Conservation (phyloP, 2,329 filamentous ascomycete species). For the Alternaria brassicicola region DNA sequence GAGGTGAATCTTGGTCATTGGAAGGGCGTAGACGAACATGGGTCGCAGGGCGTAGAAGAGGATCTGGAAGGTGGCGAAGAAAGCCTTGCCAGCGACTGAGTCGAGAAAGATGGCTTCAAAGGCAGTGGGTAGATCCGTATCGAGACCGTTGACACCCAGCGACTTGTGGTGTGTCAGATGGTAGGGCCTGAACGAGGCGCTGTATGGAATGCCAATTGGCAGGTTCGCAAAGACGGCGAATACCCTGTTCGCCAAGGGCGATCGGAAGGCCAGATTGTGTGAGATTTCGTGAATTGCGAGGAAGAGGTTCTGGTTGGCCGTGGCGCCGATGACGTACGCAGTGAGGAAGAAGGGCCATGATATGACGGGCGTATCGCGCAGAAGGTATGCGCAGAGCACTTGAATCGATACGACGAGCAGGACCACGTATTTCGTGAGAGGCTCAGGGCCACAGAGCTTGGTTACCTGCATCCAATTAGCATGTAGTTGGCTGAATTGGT, state of each 20-base stretch:
- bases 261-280: constrained; percentile 93
- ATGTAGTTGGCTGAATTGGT: neutral
- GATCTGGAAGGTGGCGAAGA: constrained; percentile 99
- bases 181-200: constrained; percentile 95
- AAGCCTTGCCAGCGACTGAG: constrained; percentile 93
- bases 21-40: constrained; percentile 90
- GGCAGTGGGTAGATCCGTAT: constrained; percentile 92
- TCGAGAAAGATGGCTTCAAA: constrained; percentile 92
- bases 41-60: constrained; percentile 97
- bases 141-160: constrained; percentile 91
- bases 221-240: constrained; percentile 94
- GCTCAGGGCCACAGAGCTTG: constrained; percentile 95
- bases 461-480: constrained; percentile 67
- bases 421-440: constrained; percentile 93
- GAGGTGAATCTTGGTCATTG: constrained; percentile 82
- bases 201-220: constrained; percentile 94
- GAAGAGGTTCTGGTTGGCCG: constrained; percentile 97
- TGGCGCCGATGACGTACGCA: constrained; percentile 90
- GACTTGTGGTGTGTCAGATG: constrained; percentile 99
- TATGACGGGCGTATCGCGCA: constrained; percentile 78
- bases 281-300: constrained; percentile 98
- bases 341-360: constrained; percentile 85
- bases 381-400: constrained; percentile 74
- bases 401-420: constrained; percentile 82
- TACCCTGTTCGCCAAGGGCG: constrained; percentile 77